Base-by-base conservation (phyloP, 208 protist species). In the Leishmania lainsoni region DNA sequence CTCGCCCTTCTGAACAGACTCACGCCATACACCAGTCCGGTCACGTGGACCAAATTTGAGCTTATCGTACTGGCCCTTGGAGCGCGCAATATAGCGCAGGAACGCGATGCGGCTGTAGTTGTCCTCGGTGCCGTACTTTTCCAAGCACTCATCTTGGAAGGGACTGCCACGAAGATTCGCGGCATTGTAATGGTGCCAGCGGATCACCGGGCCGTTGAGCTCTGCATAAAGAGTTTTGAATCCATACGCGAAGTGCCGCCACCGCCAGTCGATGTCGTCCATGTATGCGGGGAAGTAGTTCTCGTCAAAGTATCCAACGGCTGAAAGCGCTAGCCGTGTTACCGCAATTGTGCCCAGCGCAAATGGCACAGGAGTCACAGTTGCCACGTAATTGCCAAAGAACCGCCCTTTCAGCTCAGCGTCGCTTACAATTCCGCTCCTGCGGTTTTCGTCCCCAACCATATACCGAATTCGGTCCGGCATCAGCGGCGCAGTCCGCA, bases 211-310 rank as follows among this genome's bases (percentile, higher is more conserved):
- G 22, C 16, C 29, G 48, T 76, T 42, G 45, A 5, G 51, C 63
- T 81, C 58, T 22, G n/a, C 78, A 59, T 49, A 32, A 9, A 81
- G 73, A 10, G 39, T 49, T 1, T 4, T 2, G 48, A 81, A 81
- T 0, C 78, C 78, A 49, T 81, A 81, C 1, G 78, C 42, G 22
- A 76, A 77, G 2, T 76, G 78, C 5, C 87, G 87, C 77, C 75
- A 85, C 0, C 61, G 70, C 16, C 76, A 63, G 73, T 91, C 87
- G 79, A 86, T 81, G 66, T 90, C 87, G 32, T 90, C 87, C 72
- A 90, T 80, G 77, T 88, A 88, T 2, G 80, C 83, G 29, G 87
- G 87, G 52, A 83, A 90, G 72, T 76, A 88, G 76, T 90, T 90
- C 75, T 90, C 87, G 69, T 90, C 87, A 63, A 90, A 87, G 65